Conservation (phyloP, 2,329 filamentous ascomycete genomes). For the Colletotrichum theobromicola region DNA sequence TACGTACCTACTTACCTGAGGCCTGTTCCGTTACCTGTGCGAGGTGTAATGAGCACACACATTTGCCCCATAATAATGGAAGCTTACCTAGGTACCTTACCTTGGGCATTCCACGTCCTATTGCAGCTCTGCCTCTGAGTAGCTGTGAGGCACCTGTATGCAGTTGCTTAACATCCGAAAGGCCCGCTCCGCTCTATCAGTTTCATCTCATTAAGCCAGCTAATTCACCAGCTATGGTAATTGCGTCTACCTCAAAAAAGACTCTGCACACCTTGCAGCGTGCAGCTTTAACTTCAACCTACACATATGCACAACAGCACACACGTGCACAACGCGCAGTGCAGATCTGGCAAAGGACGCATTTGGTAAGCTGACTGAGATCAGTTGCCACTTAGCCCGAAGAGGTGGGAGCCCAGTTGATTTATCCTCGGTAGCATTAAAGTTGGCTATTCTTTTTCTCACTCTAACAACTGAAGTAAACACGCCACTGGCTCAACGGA, state of each 20-base stretch:
- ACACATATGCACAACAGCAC: neutral
- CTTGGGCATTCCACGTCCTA: neutral
- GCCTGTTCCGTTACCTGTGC: neutral
- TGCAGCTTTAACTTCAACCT: neutral
- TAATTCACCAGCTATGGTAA: neutral
- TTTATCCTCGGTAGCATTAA: conserved; percentile 19
- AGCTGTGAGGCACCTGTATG: neutral
- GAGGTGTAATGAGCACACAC: neutral
- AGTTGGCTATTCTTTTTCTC: conserved; percentile 21
- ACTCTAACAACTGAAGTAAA: conserved; percentile 23
- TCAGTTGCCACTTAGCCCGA: neutral
- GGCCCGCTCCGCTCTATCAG: neutral
- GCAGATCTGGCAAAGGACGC: neutral
- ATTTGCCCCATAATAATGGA: neutral
- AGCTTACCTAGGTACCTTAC: too few species aligned
- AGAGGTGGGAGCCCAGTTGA: neutral
- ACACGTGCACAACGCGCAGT: neutral
- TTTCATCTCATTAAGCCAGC: neutral
- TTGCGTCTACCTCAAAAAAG: neutral
- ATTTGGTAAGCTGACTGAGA: neutral
- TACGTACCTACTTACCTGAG: neutral
- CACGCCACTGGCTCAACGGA: conserved; percentile 5
- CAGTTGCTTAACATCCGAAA: neutral
- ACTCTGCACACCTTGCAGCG: neutral
- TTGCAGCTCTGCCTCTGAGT: neutral